phyloP scores from a whole-genome alignment of 2,329 filamentous ascomycete genomes.

The Pyrenophora graminea region DNA sequence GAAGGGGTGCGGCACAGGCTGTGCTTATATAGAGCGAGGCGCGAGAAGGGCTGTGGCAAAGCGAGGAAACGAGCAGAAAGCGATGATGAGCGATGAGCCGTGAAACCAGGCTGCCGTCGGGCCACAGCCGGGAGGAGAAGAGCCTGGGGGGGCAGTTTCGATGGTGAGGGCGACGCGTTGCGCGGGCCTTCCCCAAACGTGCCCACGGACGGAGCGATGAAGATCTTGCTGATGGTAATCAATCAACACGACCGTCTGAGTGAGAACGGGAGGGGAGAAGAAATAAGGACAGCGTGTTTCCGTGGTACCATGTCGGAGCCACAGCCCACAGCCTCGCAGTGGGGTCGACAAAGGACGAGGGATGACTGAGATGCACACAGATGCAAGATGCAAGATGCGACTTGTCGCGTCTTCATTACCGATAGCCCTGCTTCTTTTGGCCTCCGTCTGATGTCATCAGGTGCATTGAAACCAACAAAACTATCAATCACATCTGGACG shows the following conservation, averaged over 20 bases:
- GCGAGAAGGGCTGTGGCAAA: neutral
- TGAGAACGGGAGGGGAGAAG: neutral
- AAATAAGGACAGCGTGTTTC: slow-evolving; percentile 1
- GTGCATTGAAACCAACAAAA: slow-evolving; percentile 8
- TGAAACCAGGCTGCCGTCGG: slow-evolving; percentile 11
- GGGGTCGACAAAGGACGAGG: slow-evolving; percentile 7
- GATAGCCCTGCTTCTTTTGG: slow-evolving; percentile 17
- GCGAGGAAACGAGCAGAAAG: slow-evolving; percentile 5
- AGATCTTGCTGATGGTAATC: neutral
- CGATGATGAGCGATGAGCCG: slow-evolving; percentile 1
- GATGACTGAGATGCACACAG: slow-evolving; percentile 1
- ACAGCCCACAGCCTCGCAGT: slow-evolving; percentile 9
- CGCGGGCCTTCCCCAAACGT: slow-evolving; percentile 1
- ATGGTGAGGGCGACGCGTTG: slow-evolving; percentile 14
- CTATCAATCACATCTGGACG: neutral
- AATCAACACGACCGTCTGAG: neutral
- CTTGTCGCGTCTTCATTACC: slow-evolving; percentile 18
- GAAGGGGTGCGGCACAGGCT: slow-evolving; percentile 2
- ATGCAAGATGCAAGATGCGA: neutral
- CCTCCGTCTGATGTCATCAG: slow-evolving; percentile 14
- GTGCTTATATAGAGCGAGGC: slow-evolving; percentile 1
- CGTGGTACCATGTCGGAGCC: slow-evolving; percentile 7
- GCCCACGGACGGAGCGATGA: neutral
- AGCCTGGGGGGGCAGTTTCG: slow-evolving; percentile 7
- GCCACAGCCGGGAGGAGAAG: slow-evolving; percentile 4